A percentile compares a stretch with the other conserved stretches of the same genome.
Conservation (phyloP, 352 stramenopile species). For the Elongisporangium prolatum region DNA sequence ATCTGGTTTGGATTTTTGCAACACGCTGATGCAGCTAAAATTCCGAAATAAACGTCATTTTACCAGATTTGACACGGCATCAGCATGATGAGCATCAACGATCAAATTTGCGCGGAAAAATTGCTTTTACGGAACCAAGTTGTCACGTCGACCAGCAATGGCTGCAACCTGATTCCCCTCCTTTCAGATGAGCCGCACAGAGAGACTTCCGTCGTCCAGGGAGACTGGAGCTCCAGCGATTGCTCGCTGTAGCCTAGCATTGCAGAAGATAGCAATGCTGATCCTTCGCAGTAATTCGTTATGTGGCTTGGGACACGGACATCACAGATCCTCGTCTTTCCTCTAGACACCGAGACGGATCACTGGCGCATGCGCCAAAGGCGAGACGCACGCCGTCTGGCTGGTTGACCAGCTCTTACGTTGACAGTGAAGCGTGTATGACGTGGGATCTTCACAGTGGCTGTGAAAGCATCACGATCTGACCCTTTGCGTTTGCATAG, state of each 20-base stretch:
- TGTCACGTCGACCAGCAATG: not conserved
- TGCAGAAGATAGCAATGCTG: not conserved
- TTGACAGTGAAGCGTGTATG: not conserved
- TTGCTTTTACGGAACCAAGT: not conserved
- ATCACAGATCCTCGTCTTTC: not conserved
- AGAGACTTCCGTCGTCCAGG: not conserved
- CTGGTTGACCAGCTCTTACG: not conserved
- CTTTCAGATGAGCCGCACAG: not conserved
- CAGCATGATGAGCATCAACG: not conserved
- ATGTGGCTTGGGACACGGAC: not conserved
- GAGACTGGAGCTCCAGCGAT: no score
- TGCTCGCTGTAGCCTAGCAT: no score
- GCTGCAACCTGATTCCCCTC: not conserved
- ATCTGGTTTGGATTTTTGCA: not conserved
- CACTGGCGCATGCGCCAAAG: not conserved
- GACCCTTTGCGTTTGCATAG: no score
- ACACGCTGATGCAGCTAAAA: not conserved
- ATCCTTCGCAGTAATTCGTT: not conserved
- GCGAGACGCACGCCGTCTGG: not conserved
- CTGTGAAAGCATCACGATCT: not conserved
- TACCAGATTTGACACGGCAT: not conserved
- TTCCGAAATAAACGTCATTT: not conserved
- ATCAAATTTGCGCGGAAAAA: not conserved
- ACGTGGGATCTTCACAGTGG: not conserved
- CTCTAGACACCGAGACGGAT: not conserved